Evolutionary conservation across 257 asterid genomes (phyloP).

Genomic region (Penstemon eatonii): DNA sequence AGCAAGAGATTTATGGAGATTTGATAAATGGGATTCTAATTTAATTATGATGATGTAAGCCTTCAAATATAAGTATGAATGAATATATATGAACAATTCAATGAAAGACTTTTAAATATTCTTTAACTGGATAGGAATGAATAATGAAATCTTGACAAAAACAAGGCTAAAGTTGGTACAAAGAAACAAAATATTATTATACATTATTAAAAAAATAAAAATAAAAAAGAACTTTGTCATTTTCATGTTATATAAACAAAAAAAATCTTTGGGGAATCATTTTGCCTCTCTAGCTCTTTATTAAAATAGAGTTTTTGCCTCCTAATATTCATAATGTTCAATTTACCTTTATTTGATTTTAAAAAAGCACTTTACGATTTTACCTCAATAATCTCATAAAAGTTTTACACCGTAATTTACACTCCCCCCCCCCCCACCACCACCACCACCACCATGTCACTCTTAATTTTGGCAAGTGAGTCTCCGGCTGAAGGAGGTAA

Average conservation of each 20-base stretch:
- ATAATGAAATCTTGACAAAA: conserved; percentile 51
- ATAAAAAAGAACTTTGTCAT: conserved; percentile 32
- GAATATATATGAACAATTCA: conserved; percentile 40
- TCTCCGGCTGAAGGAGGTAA: no score
- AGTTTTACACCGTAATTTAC: no score
- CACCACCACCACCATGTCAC: no score
- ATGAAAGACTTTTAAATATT: conserved; percentile 35
- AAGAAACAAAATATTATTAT: conserved; percentile 14
- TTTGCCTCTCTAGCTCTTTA: neutral
- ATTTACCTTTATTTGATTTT: no score
- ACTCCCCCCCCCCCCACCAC: no score
- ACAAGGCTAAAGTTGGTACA: conserved; percentile 40
- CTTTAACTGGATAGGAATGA: conserved; percentile 57
- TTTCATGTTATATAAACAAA: conserved; percentile 20
- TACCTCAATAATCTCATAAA: no score
- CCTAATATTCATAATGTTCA: no score
- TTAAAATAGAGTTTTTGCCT: no score
- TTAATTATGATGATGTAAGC: conserved; percentile 41
- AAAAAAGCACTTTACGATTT: no score
- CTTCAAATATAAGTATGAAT: conserved; percentile 42
- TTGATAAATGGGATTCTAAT: conserved; percentile 7
- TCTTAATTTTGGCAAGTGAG: no score
- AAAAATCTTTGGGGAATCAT: neutral
- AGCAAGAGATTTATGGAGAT: conserved; percentile 1
- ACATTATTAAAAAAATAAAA: conserved; percentile 5